Conservation (phyloP, 306 rosid genomes). For the Calophaca sinica region DNA sequence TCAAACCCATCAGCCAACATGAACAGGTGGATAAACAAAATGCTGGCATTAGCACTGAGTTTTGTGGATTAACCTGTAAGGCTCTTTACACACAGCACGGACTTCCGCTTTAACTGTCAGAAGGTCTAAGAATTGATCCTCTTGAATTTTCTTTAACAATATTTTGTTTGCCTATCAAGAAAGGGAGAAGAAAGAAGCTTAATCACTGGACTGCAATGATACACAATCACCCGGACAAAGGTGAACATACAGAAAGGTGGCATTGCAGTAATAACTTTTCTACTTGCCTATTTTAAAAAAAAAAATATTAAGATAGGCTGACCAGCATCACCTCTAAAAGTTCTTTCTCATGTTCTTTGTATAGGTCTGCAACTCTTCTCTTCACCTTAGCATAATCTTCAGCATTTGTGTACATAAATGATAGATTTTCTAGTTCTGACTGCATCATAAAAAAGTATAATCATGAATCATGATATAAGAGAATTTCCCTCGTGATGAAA, state of each 20-base stretch:
- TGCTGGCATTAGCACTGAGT: conserved; percentile 31
- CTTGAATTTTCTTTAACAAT: conserved; percentile 81
- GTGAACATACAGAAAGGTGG: conserved; percentile 32
- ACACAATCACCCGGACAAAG: conserved; percentile 26
- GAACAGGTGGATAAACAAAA: conserved; percentile 40
- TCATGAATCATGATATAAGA: conserved; percentile 18
- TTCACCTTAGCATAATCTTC: conserved; percentile 95
- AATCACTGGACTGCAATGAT: conserved; percentile 48
- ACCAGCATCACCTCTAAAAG: conserved; percentile 74
- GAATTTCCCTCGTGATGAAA: conserved; percentile 36
- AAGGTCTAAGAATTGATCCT: conserved; percentile 93
- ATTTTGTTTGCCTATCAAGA: conserved; percentile 84
- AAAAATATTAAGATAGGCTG: conserved; percentile 33
- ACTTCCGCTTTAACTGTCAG: conserved; percentile 83
- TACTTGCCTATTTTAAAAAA: conserved; percentile 23
- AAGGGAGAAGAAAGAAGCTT: conserved; percentile 40
- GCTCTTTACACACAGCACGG: conserved; percentile 86
- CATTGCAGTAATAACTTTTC: conserved; percentile 28
- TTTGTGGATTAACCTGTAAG: conserved; percentile 76
- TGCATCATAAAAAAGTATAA: conserved; percentile 53
- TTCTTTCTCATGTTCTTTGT: conserved; percentile 94
- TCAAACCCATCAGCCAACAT: conserved; percentile 36
- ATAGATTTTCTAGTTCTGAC: conserved; percentile 96
- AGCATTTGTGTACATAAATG: conserved; percentile 91
- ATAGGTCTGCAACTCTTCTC: conserved; percentile 85